Evolutionary conservation across 2,329 filamentous ascomycete species (phyloP).

Genomic region (Penicillium sp.): DNA sequence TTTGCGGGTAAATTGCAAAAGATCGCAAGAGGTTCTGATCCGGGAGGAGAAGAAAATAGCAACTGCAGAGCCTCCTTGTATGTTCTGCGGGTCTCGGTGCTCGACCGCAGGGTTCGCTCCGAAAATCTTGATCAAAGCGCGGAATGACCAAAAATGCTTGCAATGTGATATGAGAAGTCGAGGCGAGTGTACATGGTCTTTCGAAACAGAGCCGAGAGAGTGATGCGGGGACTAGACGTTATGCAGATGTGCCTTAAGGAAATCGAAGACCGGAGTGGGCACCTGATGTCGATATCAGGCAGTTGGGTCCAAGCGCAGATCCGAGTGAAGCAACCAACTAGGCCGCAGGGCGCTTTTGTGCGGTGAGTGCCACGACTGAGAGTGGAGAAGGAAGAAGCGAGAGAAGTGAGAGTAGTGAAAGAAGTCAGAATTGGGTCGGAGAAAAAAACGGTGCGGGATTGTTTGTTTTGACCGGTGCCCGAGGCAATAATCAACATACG

Average conservation of each 20-base stretch:
- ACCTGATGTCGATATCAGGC: constrained; percentile 27
- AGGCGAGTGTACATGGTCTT: constrained; percentile 7
- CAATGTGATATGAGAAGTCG: neutral
- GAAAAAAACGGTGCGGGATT: constrained; percentile 16
- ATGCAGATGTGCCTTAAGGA: constrained; percentile 4
- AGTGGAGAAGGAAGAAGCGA: constrained; percentile 3
- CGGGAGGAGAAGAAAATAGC: neutral
- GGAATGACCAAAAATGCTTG: constrained; percentile 8
- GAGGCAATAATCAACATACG: constrained; percentile 17
- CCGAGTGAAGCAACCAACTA: constrained; percentile 9
- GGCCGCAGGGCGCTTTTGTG: neutral
- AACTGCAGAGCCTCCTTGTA: constrained; percentile 9
- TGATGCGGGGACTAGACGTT: neutral
- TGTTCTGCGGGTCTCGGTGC: constrained; percentile 8
- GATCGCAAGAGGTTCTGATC: neutral
- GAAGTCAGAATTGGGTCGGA: constrained; percentile 17
- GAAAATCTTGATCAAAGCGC: constrained; percentile 15
- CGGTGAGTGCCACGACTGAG: constrained; percentile 12
- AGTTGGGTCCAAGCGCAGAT: constrained; percentile 26
- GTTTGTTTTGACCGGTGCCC: constrained; percentile 29
- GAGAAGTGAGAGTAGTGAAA: neutral
- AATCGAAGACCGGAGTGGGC: constrained; percentile 21
- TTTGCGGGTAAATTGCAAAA: neutral
- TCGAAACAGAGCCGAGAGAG: neutral
- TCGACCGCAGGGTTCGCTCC: constrained; percentile 14